Conservation (phyloP, 2,329 filamentous ascomycete genomes). For the Fusarium haematococcum region DNA sequence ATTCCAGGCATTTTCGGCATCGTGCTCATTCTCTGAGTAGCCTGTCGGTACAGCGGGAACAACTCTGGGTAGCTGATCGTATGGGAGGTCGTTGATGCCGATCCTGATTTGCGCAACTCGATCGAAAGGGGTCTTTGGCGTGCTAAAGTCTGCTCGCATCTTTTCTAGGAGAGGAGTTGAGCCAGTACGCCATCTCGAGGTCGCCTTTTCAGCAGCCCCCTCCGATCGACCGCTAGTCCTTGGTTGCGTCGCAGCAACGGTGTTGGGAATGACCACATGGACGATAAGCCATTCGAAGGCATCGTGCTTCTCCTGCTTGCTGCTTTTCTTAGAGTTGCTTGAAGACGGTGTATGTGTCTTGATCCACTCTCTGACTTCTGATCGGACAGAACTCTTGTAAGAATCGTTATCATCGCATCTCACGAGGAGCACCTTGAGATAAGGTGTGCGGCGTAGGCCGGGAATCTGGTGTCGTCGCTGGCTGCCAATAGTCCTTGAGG, state of each 20-base stretch:
- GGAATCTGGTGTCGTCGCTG: conserved; percentile 91
- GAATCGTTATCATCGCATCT: conserved; percentile 95
- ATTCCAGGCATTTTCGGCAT: conserved; percentile 84
- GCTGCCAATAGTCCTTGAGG: conserved; percentile 49
- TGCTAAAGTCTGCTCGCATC: conserved; percentile 85
- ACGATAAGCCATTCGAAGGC: conserved; percentile 96
- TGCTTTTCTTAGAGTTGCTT: conserved; percentile 65
- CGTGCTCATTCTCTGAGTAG: conserved; percentile 78
- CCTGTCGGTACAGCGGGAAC: conserved; percentile 72
- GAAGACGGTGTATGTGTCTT: conserved; percentile 77
- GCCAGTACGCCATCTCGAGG: conserved; percentile 81
- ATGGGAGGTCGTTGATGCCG: conserved; percentile 75
- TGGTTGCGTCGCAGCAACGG: conserved; percentile 81
- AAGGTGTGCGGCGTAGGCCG: conserved; percentile 90
- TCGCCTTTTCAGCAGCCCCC: conserved; percentile 73
- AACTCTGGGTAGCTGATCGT: conserved; percentile 71
- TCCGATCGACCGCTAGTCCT: conserved; percentile 70
- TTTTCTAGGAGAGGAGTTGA: conserved; percentile 90
- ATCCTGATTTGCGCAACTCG: conserved; percentile 88
- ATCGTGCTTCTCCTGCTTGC: conserved; percentile 90
- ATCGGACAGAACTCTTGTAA: conserved; percentile 84
- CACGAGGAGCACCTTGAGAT: conserved; percentile 89
- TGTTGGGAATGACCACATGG: conserved; percentile 92
- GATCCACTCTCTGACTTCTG: conserved; percentile 90
- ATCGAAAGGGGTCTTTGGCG: conserved; percentile 76